These are phyloP conservation scores for Candida patagonica DNA, from an alignment of 805 yeast species.

Conservation along the genomic window DNA sequence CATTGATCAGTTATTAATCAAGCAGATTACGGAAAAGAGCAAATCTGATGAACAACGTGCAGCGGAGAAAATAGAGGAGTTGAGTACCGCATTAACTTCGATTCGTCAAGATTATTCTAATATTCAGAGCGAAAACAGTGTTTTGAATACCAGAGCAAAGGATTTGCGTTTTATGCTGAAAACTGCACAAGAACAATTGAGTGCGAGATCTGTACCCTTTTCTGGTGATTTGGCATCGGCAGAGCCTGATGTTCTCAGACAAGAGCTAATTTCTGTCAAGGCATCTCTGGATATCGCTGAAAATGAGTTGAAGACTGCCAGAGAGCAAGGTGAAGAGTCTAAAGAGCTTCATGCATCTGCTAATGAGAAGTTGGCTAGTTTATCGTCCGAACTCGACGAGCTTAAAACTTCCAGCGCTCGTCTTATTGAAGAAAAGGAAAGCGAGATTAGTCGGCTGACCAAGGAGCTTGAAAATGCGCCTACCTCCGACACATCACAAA, in stretches of 20 bases:
- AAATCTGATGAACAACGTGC: slow-evolving; percentile 49
- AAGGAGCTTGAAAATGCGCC: slow-evolving; percentile 17
- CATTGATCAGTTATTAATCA: slow-evolving; percentile 43
- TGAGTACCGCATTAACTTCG: slow-evolving; percentile 37
- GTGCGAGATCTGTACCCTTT: slow-evolving; percentile 24
- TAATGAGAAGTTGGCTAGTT: slow-evolving; percentile 43
- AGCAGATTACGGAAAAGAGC: slow-evolving; percentile 40
- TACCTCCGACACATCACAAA: slow-evolving; percentile 18
- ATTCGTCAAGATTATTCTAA: slow-evolving; percentile 35
- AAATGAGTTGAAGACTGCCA: slow-evolving; percentile 47
- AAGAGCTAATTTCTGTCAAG: slow-evolving; percentile 27
- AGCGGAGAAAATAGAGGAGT: slow-evolving; percentile 51
- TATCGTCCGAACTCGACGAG: slow-evolving; percentile 38
- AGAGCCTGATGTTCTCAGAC: slow-evolving; percentile 16
- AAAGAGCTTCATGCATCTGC: slow-evolving; percentile 53
- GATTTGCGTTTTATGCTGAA: slow-evolving; percentile 26
- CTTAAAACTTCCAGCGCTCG: slow-evolving; percentile 21
- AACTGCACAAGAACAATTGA: slow-evolving; percentile 21
- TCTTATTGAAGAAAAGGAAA: slow-evolving; percentile 15
- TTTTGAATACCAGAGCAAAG: slow-evolving; percentile 32
- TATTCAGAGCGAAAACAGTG: slow-evolving; percentile 34
- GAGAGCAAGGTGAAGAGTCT: slow-evolving; percentile 50
- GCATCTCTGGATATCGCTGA: slow-evolving; percentile 39
- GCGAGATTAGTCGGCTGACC: slow-evolving; percentile 1
- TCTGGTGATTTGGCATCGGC: slow-evolving; percentile 21